A percentile compares a stretch with the other conserved stretches of the same genome.
These are phyloP conservation scores for Phytophthora cryptogea DNA, from an alignment of 352 stramenopile species.

Conservation along the genomic window DNA sequence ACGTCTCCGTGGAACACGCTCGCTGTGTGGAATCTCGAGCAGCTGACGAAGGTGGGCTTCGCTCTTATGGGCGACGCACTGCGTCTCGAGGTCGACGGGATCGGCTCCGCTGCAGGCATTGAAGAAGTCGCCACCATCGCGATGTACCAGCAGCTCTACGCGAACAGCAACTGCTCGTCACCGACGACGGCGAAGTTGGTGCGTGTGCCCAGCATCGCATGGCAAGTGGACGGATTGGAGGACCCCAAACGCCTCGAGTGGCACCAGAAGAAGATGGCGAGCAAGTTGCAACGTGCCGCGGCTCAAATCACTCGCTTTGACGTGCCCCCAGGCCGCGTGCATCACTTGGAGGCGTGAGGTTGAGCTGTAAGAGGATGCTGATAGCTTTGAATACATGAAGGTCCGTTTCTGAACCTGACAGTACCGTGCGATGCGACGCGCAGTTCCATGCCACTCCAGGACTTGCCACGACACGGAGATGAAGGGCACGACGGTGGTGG, in stretches of 20 bases:
- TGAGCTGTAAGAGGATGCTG: not conserved
- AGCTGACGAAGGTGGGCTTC: slow-evolving; percentile 92
- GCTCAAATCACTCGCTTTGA: slow-evolving; percentile 73
- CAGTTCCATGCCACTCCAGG: slow-evolving; percentile 5
- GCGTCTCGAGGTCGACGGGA: slow-evolving; percentile 48
- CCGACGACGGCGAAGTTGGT: slow-evolving; percentile 85
- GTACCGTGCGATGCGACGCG: slow-evolving; percentile 16
- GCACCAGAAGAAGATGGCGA: slow-evolving; percentile 96
- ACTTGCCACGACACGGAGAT: slow-evolving; percentile 10
- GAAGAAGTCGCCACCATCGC: slow-evolving; percentile 95
- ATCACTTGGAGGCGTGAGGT: slow-evolving; percentile 44
- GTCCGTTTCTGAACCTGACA: slow-evolving; percentile 29
- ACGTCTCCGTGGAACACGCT: slow-evolving; percentile 97
- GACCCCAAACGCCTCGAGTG: slow-evolving; percentile 81
- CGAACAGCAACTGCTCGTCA: slow-evolving; percentile 21
- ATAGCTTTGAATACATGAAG: not conserved
- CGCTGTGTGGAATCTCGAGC: slow-evolving; percentile 92
- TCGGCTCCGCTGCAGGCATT: slow-evolving; percentile 63
- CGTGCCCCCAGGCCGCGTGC: slow-evolving; percentile 46
- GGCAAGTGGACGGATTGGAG: slow-evolving; percentile 74
- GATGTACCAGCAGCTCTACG: slow-evolving; percentile 89
- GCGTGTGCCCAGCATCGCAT: slow-evolving; percentile 73
- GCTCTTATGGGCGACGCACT: slow-evolving; percentile 86
- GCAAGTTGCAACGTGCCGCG: slow-evolving; percentile 87
- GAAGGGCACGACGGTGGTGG: slow-evolving; percentile 41